These are phyloP conservation scores for Aphanomyces euteiches DNA, from an alignment of 352 stramenopile genomes.

Conservation along the genomic window DNA sequence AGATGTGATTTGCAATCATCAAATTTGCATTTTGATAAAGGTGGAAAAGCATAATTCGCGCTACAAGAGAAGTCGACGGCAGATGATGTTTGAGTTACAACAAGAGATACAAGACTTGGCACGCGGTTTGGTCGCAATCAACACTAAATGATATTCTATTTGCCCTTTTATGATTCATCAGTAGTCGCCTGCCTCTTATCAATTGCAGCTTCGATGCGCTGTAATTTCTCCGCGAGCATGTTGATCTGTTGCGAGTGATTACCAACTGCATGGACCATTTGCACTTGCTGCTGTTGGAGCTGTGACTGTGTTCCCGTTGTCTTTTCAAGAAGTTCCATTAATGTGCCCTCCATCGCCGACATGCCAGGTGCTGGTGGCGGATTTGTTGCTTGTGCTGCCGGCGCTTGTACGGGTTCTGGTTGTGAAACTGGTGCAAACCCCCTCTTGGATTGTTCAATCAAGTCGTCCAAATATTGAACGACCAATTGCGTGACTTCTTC, in stretches of 20 bases:
- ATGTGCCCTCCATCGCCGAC: constrained; percentile 56
- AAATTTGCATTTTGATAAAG: not conserved
- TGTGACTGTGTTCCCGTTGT: constrained; percentile 79
- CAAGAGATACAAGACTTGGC: too few relatives aligned
- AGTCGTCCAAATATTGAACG: constrained; percentile 70
- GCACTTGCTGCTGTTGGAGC: constrained; percentile 66
- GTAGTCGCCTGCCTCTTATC: constrained; percentile 8
- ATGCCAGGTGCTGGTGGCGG: not conserved
- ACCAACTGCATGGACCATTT: constrained; percentile 76
- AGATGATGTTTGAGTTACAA: too few relatives aligned
- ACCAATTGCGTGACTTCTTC: constrained; percentile 69
- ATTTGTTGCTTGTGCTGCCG: not conserved
- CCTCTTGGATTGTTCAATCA: constrained; percentile 41
- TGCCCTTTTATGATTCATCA: not conserved
- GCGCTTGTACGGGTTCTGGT: not conserved
- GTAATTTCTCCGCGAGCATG: constrained; percentile 72
- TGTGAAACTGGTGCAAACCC: not conserved
- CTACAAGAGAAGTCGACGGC: too few relatives aligned
- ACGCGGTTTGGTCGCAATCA: too few relatives aligned
- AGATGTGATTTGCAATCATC: constrained; percentile 9
- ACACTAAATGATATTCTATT: too few relatives aligned
- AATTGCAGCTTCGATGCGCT: constrained; percentile 54
- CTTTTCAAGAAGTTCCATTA: constrained; percentile 73
- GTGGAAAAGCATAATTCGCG: too few relatives aligned
- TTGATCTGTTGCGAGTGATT: constrained; percentile 76